These are phyloP conservation scores for Fraxinus pennsylvanica DNA, from an alignment of 257 asterid genomes.

Conservation along the genomic window DNA sequence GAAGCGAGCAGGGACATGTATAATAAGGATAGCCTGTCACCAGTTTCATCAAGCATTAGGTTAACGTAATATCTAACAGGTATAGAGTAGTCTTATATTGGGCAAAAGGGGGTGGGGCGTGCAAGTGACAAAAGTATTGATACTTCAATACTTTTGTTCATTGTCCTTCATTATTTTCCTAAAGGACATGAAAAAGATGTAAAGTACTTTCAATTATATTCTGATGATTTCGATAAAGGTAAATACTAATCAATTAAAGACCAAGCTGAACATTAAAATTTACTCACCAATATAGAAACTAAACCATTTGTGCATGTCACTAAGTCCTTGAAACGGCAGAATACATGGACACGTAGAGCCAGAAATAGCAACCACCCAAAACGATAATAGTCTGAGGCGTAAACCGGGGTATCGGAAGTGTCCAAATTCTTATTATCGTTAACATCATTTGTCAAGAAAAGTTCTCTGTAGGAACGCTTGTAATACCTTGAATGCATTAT, in stretches of 20 bases:
- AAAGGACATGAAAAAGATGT: not conserved
- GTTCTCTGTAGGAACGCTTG: slow-evolving; percentile 69
- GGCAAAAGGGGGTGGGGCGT: not conserved
- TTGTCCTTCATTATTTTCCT: not conserved
- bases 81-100: not conserved
- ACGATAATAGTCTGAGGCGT: slow-evolving; percentile 63
- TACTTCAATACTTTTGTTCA: not conserved
- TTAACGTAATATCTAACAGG: slow-evolving; percentile 11
- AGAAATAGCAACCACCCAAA: slow-evolving; percentile 95
- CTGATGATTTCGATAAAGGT: slow-evolving; percentile 4
- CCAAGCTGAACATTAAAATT: slow-evolving; percentile 23
- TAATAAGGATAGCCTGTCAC: slow-evolving; percentile 78
- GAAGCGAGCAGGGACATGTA: slow-evolving; percentile 71
- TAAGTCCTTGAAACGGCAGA: slow-evolving; percentile 73
- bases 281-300: slow-evolving; percentile 82
- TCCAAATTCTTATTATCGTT: slow-evolving; percentile 47
- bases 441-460: slow-evolving; percentile 54
- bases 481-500: slow-evolving; percentile 60
- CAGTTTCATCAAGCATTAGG: slow-evolving; percentile 31
- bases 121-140: not conserved
- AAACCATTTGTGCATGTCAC: slow-evolving; percentile 90
- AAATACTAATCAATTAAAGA: slow-evolving; percentile 6
- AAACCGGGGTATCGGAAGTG: slow-evolving; percentile 30
- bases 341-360: slow-evolving; percentile 75
- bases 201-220: slow-evolving; percentile 1